Conservation (phyloP, 2,329 filamentous ascomycete species). For the Fusarium napiforme region DNA sequence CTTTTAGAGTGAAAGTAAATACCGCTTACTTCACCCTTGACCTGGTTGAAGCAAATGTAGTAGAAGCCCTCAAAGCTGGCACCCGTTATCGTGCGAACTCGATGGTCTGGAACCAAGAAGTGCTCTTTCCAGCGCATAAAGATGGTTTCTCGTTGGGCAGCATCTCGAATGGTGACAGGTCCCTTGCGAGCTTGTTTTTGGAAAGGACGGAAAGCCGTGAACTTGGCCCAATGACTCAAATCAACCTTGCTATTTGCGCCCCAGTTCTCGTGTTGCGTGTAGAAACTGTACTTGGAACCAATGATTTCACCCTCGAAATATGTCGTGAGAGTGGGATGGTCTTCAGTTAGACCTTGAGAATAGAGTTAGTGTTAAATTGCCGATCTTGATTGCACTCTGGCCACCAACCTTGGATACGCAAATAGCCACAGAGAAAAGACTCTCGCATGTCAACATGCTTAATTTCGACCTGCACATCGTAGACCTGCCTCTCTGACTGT, state of each 20-base stretch:
- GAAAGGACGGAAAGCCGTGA: constrained; percentile 85
- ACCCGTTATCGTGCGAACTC: constrained; percentile 88
- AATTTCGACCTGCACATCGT: constrained; percentile 96
- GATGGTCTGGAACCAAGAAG: constrained; percentile 94
- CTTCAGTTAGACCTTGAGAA: constrained; percentile 82
- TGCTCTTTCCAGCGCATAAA: constrained; percentile 99
- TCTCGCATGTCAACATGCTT: constrained; percentile 96
- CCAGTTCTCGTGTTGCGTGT: constrained; percentile 89
- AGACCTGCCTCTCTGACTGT: constrained; percentile 90
- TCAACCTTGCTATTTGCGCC: constrained; percentile 93
- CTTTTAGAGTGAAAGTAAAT: constrained; percentile 99
- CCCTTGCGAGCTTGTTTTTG: constrained; percentile 67
- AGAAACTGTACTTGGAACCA: constrained; percentile 92
- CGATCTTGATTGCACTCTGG: background rate
- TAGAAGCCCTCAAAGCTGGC: constrained; percentile 99
- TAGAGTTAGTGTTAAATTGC: constrained; percentile 23
- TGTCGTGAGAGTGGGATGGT: constrained; percentile 96
- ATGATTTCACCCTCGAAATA: constrained; percentile 99
- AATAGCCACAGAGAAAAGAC: constrained; percentile 93
- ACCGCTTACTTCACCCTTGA: constrained; percentile 84
- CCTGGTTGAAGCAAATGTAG: constrained; percentile 98
- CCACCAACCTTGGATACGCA: constrained; percentile 88
- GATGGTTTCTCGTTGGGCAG: constrained; percentile 84
- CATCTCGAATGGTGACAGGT: constrained; percentile 70
- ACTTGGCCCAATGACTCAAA: constrained; percentile 91